Evolutionary conservation across 2,329 filamentous ascomycete genomes (phyloP).

Genomic region (Trichophyton simii): DNA sequence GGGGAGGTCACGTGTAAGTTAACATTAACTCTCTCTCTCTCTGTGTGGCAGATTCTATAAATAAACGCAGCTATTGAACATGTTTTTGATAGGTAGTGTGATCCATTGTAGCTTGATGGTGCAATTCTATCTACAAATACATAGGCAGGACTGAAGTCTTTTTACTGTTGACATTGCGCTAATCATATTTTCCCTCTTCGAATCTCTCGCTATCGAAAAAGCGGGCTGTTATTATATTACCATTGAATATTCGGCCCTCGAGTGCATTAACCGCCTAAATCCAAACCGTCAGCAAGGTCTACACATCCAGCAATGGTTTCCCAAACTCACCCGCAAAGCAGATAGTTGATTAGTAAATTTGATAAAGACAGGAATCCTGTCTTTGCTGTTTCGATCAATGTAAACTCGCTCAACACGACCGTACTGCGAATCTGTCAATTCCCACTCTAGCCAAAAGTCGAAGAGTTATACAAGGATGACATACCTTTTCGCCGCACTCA

Average conservation of each 20-base stretch:
- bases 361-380: constrained; percentile 63
- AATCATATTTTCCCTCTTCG: constrained; percentile 49
- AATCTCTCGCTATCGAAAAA: constrained; percentile 80
- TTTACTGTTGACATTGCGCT: neutral
- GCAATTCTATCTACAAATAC: too few species aligned
- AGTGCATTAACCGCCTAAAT: constrained; percentile 73
- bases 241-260: constrained; percentile 77
- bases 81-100: too few species aligned
- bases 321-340: constrained; percentile 58
- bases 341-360: constrained; percentile 80
- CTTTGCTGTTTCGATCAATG: constrained; percentile 50
- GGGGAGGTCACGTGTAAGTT: neutral
- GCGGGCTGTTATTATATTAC: constrained; percentile 65
- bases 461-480: neutral
- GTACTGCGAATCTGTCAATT: constrained; percentile 43
- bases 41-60: neutral
- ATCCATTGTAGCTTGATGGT: too few species aligned
- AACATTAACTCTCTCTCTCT: neutral
- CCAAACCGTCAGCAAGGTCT: constrained; percentile 12
- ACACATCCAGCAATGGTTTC: constrained; percentile 3
- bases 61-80: neutral
- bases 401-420: constrained; percentile 69
- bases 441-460: neutral
- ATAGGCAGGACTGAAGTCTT: too few species aligned
- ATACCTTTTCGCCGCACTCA: constrained; percentile 69